Base-by-base conservation (phyloP, 805 yeast genomes). In the Teunomyces tritomae region DNA sequence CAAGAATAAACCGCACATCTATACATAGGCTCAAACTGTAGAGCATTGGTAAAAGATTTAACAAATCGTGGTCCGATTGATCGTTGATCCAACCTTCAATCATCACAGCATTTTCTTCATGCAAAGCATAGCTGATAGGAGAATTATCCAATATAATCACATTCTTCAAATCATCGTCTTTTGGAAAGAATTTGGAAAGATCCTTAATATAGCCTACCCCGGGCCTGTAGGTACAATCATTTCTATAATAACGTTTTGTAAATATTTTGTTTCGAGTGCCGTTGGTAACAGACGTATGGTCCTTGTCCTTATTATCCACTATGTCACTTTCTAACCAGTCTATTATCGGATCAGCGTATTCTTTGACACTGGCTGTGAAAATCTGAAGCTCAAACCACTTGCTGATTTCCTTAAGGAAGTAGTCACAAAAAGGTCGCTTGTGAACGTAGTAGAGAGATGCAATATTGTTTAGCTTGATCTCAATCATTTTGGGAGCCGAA, bases 71-170 rank as follows among this genome's bases (percentile, higher is more conserved):
- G 61, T 94, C 99, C 32, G 85, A 80, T n/a, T 95, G 96, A 66
- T 94, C 99, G 61, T 87, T 89, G 52, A 94, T 89, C 99, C 99
- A 94, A 40, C 99, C 98, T 67, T 91, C 97, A 5, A 94, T 89
- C 70, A 86, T 83, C 17, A 94, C 85, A 1, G 96, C 99, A 60
- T 94, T 94, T 55, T 84, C 84, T 49, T 83, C 88, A 64, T 92
- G 91, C 63, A 81, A 69, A 11, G 89, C 84, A 63, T 88, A 94
- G 59, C 96, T 86, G 24, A 90, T 79, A 1, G 98, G 98, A 8
- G 97, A 89, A 68, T 94, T 94, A 69, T 94, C 99, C 44, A 94
- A 77, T 32, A 94, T 85, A 48, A 92, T 73, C 34, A 87, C 79
- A 56, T 81, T 80, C 50, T 84, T 77, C 46, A 87, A 78, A 59